These are phyloP conservation scores for Funneliformis mosseae DNA, from an alignment of 192 early-diverging fungal genomes.

Conservation along the genomic window DNA sequence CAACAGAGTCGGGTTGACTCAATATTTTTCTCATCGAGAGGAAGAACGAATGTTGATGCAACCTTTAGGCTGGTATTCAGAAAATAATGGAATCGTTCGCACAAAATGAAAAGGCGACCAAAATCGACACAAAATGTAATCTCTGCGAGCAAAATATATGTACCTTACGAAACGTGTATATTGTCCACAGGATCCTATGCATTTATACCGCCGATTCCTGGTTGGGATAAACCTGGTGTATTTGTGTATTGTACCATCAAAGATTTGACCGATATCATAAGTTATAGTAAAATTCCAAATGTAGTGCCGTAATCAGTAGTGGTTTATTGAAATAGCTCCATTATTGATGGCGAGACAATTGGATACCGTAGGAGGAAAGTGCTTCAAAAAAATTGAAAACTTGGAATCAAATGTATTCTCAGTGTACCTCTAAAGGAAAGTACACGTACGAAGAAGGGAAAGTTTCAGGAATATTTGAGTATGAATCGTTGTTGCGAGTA, in stretches of 20 bases:
- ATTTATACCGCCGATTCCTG: slow-evolving; percentile 55
- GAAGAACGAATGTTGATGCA: slow-evolving; percentile 49
- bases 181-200: slow-evolving; percentile 64
- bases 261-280: slow-evolving; percentile 59
- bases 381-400: slow-evolving; percentile 54
- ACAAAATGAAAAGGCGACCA: slow-evolving; percentile 44
- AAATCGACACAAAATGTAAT: slow-evolving; percentile 51
- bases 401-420: slow-evolving; percentile 44
- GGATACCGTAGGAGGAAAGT: slow-evolving; percentile 56
- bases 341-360: slow-evolving; percentile 60
- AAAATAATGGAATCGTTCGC: slow-evolving; percentile 48
- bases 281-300: slow-evolving; percentile 42
- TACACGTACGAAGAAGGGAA: slow-evolving; percentile 42
- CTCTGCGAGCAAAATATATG: slow-evolving; percentile 4
- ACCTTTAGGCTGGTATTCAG: slow-evolving; percentile 53
- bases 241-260: slow-evolving; percentile 69
- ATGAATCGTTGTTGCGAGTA: slow-evolving; percentile 53
- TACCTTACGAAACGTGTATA: slow-evolving; percentile 58
- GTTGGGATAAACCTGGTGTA: slow-evolving; percentile 50
- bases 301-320: slow-evolving; percentile 65
- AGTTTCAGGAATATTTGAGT: slow-evolving; percentile 8
- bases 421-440: slow-evolving; percentile 42
- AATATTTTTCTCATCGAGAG: slow-evolving; percentile 60
- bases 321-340: slow-evolving; percentile 61
- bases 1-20: slow-evolving; percentile 67